phyloP scores from a whole-genome alignment of 164 flowering plant species.

The Stephania japonica region DNA sequence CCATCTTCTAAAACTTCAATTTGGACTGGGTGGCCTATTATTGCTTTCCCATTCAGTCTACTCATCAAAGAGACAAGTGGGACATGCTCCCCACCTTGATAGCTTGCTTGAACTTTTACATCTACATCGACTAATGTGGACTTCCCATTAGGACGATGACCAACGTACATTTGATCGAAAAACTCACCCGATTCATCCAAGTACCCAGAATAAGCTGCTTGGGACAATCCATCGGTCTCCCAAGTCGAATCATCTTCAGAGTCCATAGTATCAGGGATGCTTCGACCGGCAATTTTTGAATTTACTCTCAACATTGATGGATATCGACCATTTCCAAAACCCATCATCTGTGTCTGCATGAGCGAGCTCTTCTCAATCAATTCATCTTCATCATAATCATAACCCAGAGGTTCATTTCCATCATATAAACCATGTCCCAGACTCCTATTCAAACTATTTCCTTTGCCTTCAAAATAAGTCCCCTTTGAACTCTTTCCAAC shows the following conservation, averaged over 20 bases:
- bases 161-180: constrained; percentile 34
- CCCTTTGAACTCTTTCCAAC: constrained; percentile 26
- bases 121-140: constrained; percentile 64
- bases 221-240: constrained; percentile 31
- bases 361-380: constrained; percentile 23
- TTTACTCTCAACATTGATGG: constrained; percentile 24
- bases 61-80: constrained; percentile 82
- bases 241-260: constrained; percentile 39
- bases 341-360: constrained; percentile 16
- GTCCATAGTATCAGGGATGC: constrained; percentile 17
- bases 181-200: constrained; percentile 42
- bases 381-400: constrained; percentile 34
- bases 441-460: constrained; percentile 17
- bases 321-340: constrained; percentile 28
- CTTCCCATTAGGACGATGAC: constrained; percentile 29
- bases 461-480: constrained; percentile 25
- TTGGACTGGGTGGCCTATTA: constrained; percentile 79
- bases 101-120: constrained; percentile 58
- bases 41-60: constrained; percentile 68
- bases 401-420: constrained; percentile 21
- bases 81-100: constrained; percentile 53
- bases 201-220: constrained; percentile 32
- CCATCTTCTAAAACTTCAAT: constrained; percentile 60
- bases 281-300: constrained; percentile 22
- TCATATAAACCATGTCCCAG: constrained; percentile 19